These are phyloP conservation scores for Domatiomyces globalis DNA, from an alignment of 2,329 filamentous ascomycete genomes.

Conservation along the genomic window DNA sequence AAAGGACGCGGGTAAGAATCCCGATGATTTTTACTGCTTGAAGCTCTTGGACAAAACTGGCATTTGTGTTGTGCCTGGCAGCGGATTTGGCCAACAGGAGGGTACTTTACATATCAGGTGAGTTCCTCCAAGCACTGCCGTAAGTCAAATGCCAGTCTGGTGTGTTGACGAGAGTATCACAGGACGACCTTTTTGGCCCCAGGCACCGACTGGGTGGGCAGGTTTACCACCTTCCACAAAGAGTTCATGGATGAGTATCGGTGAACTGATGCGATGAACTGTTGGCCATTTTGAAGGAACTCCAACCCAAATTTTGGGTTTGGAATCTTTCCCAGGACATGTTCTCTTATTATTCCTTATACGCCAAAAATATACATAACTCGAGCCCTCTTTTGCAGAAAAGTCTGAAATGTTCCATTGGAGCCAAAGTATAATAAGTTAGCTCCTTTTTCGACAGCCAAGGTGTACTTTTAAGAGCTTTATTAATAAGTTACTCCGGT, in stretches of 20 bases:
- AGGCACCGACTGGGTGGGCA: slow-evolving; percentile 83
- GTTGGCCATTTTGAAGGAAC: not conserved
- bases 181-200: slow-evolving; percentile 92
- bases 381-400: not conserved
- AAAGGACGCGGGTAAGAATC: slow-evolving; percentile 51
- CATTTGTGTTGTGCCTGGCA: slow-evolving; percentile 83
- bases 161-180: not conserved
- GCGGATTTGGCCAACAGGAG: slow-evolving; percentile 87
- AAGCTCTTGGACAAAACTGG: slow-evolving; percentile 83
- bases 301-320: not conserved
- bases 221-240: slow-evolving; percentile 74
- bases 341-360: not conserved
- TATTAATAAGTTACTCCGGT: no score
- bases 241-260: slow-evolving; percentile 41
- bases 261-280: slow-evolving; percentile 3
- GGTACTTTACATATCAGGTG: slow-evolving; percentile 66
- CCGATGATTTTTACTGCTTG: slow-evolving; percentile 93
- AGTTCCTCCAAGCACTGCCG: not conserved
- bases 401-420: no score
- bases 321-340: not conserved
- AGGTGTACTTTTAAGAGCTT: no score
- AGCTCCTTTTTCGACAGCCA: no score
- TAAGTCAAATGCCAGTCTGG: not conserved
- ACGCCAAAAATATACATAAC: not conserved
- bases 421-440: no score